A percentile compares a stretch with the other conserved stretches of the same genome.
Evolutionary conservation across 306 rosid genomes (phyloP).

Genomic region (Vicia sativa): DNA sequence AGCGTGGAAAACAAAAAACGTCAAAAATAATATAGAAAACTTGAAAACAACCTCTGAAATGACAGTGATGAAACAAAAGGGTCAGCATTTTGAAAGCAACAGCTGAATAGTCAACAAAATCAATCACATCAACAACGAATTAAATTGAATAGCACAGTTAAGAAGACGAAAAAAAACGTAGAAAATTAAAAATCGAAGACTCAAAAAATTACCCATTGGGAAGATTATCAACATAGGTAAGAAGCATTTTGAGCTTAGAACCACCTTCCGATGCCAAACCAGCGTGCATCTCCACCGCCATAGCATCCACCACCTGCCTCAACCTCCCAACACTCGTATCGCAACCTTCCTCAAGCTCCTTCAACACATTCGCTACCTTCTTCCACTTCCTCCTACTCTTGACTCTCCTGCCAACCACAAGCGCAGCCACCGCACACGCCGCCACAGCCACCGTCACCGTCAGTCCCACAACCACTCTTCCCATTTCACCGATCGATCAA

Average conservation of each 20-base stretch:
- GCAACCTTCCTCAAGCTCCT: slow-evolving; percentile 73
- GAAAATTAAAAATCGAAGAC: not conserved
- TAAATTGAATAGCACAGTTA: slow-evolving; percentile 43
- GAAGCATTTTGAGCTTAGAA: slow-evolving; percentile 96
- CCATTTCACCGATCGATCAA: slow-evolving; percentile 64
- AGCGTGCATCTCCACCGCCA: slow-evolving; percentile 99
- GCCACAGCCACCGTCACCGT: slow-evolving; percentile 72
- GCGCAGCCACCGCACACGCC: slow-evolving; percentile 79
- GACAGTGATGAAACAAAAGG: slow-evolving; percentile 3
- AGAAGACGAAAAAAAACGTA: not conserved
- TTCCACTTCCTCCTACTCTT: slow-evolving; percentile 77
- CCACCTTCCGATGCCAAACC: slow-evolving; percentile 97
- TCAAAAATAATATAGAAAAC: slow-evolving; percentile 10
- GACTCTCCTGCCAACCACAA: slow-evolving; percentile 71
- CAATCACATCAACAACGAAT: slow-evolving; percentile 8
- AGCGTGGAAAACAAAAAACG: not conserved
- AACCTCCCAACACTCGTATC: slow-evolving; percentile 69
- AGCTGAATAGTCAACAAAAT: slow-evolving; percentile 2
- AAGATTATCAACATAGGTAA: slow-evolving; percentile 81
- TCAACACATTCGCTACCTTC: slow-evolving; percentile 64
- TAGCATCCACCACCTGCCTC: slow-evolving; percentile 87
- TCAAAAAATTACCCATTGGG: slow-evolving; percentile 74
- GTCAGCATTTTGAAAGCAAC: not conserved
- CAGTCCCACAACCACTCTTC: slow-evolving; percentile 66
- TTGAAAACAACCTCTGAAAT: not conserved